Base-by-base conservation (phyloP, 2,329 filamentous ascomycete genomes). In the Seiridium cupressi region DNA sequence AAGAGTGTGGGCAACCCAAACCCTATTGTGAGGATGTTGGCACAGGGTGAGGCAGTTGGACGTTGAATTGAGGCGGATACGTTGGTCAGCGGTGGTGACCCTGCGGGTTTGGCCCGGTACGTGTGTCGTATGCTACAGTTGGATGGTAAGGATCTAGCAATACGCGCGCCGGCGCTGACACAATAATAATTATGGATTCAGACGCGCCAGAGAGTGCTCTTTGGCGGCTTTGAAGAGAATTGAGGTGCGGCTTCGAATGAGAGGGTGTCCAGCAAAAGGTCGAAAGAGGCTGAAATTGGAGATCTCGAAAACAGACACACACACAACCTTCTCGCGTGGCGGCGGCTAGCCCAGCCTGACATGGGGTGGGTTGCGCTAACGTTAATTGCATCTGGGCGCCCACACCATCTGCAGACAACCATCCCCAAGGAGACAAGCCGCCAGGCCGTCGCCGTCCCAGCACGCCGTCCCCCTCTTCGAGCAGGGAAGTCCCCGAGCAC, bases 211-310 rank as follows among this genome's bases (percentile, higher is more conserved):
- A 26, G 18, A 26, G 18, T 26, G 18, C 18, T 26, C 9, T 18
- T 49, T 49, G 47, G 26, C 26, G 42, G 42, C 11, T 26, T 4
- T 32, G 47, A 11, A 32, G 47, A 31, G 8, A 26, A 35, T 57
- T 26, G 31, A 47, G 36, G 35, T n/a, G 35, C 36, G 4, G 36
- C n/a, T 31, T 26, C 26, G 13, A 36, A 13, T 32, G 32, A 38
- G 7, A 32, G 11, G 49, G 38, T 35, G 49, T 53, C 38, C 31
- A 49, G 49, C n/a, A 53, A 53, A 34, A 58, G 35, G 61, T 60
- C 61, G 61, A 64, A 64, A 68, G 69, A 70, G 66, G 68, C 68
- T 69, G 70, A 72, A 67, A 70, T 69, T 69, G 65, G 65, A 68
- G 64, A 68, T 65, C 65, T 67, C 62, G 66, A 69, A 69, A 69